Conservation (phyloP, 345 rosid genomes). For the Citrus australasica region DNA sequence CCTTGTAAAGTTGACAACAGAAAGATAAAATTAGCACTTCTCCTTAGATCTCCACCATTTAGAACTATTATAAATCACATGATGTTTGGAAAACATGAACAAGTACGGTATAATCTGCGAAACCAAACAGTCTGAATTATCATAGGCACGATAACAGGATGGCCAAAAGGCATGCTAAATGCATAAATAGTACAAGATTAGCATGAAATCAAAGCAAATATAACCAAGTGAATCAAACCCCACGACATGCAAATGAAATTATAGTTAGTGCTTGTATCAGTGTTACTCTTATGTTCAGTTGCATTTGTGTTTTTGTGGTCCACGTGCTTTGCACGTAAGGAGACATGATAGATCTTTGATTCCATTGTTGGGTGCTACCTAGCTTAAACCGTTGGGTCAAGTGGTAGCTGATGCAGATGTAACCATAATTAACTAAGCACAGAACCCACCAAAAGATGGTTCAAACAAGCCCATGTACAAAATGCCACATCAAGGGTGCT, state of each 20-base stretch:
- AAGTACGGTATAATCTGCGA: background rate
- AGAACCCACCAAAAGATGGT: background rate
- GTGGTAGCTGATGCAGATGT: background rate
- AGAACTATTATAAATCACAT: background rate
- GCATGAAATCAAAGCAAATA: background rate
- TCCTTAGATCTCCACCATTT: background rate
- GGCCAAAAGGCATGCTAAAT: background rate
- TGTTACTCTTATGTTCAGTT: background rate
- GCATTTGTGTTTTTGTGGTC: background rate
- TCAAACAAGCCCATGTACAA: background rate
- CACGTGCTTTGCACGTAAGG: background rate
- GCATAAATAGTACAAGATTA: background rate
- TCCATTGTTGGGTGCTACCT: background rate
- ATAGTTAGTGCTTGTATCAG: background rate
- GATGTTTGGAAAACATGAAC: background rate
- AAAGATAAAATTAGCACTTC: background rate
- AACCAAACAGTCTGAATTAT: background rate
- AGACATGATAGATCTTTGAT: background rate
- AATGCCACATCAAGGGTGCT: background rate
- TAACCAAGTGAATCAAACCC: background rate
- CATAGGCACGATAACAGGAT: background rate
- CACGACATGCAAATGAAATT: background rate
- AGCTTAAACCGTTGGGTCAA: background rate
- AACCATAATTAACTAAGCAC: background rate
- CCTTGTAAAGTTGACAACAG: slow-evolving; percentile 32